Base-by-base conservation (phyloP, 2,329 filamentous ascomycete genomes). In the Aspergillus brunneoviolaceus region DNA sequence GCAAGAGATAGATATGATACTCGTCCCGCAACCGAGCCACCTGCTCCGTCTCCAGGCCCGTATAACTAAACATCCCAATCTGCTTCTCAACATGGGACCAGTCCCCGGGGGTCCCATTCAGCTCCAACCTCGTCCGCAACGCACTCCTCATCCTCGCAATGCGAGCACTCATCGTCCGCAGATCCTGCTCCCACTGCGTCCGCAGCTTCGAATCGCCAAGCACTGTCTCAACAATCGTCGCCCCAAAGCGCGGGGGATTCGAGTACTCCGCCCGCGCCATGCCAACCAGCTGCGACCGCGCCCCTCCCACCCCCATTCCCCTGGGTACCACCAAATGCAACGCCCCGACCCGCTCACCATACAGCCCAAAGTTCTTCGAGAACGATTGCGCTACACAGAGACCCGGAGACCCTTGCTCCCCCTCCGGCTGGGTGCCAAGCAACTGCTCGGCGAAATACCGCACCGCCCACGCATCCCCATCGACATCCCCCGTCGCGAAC, bases 311-410 rank as follows among this genome's bases (percentile, higher is more conserved):
- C 4, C 63, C 63, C 12, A 60, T 6, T 14, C 21, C 16, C 1
- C 27, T 16, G 1, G 61, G 58, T 12, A 59, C 57, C 6, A 70
- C 57, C 4, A 70, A 49, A 80, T 96, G 92, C 84, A 96, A 92
- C 81, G 89, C 92, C 58, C 92, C 92, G 21, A 91, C 91, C 66
- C 92, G 89, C 83, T 96, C 90, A 68, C 92, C 92, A 74, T 96
- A 96, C 19, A 96, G 85, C 63, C 92, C 92, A 74, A 83, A 80
- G 61, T 76, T 82, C 70, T 85, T 85, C 4, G 83, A 78, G 61
- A 84, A 84, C 0, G 82, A 84, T 64, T 82, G 74, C 55, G 78
- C 80, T 4, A 85, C 72, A 9, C 76, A 75, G 5, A 80, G 33
- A 35, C 19, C 19, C 19, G 19, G 19, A 19, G 19, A 19, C 19